phyloP scores from a whole-genome alignment of 345 rosid species.

The Erucastrum elatum region DNA sequence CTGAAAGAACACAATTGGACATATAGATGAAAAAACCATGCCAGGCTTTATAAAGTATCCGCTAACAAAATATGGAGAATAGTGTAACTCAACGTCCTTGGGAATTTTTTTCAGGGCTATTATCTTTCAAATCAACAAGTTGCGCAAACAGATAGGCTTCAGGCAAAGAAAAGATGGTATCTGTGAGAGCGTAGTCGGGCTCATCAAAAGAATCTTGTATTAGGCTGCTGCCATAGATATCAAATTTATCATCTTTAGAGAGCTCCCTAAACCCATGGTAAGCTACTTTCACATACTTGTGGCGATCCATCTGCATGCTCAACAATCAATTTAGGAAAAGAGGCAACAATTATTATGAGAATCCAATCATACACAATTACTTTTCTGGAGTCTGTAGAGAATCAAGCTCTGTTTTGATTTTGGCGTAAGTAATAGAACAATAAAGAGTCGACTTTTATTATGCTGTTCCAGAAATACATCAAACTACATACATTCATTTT shows the following conservation, averaged over 20 bases:
- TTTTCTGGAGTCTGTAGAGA: too few relatives aligned
- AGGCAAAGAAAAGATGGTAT: constrained; percentile 93
- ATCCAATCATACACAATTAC: too few relatives aligned
- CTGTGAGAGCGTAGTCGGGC: constrained; percentile 93
- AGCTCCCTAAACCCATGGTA: constrained; percentile 95
- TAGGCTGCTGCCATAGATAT: constrained; percentile 78
- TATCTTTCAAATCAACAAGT: constrained; percentile 88
- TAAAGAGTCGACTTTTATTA: too few relatives aligned
- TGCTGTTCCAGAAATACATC: too few relatives aligned
- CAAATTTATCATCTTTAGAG: constrained; percentile 90
- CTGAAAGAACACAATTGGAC: constrained; percentile 40
- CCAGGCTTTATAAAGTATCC: background rate
- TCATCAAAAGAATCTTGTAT: constrained; percentile 90
- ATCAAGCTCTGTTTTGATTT: too few relatives aligned
- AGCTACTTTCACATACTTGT: constrained; percentile 95
- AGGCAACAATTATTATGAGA: background rate
- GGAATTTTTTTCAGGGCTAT: constrained; percentile 69
- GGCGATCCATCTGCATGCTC: constrained; percentile 86
- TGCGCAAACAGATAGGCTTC: constrained; percentile 97
- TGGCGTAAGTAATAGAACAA: too few relatives aligned
- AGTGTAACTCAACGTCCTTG: constrained; percentile 64
- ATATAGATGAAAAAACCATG: background rate
- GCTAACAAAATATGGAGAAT: background rate
- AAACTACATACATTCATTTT: background rate
- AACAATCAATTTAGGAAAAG: constrained; percentile 15